Percentiles rank a stretch among this genome's conserved stretches.
Conservation (phyloP, 2,329 filamentous ascomycete genomes). For the Ophiostoma montium region DNA sequence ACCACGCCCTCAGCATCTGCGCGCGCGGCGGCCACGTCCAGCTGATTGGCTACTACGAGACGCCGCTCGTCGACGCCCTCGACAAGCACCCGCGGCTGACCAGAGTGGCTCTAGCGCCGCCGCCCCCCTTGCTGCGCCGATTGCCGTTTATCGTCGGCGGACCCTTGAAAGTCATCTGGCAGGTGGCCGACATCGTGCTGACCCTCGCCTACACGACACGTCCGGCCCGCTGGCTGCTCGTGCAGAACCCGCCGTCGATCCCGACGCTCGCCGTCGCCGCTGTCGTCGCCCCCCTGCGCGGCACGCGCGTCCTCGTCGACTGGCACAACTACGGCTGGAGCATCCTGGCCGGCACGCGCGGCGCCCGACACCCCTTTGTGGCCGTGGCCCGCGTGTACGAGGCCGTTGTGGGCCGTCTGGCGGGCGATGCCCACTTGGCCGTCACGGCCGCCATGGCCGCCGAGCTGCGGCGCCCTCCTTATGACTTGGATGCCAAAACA, state of each 20-base stretch:
- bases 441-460: conserved; percentile 82
- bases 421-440: conserved; percentile 61
- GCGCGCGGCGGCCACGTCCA: conserved; percentile 71
- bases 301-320: conserved; percentile 75
- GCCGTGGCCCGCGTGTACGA: conserved; percentile 67
- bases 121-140: conserved; percentile 52
- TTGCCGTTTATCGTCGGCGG: conserved; percentile 65
- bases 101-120: conserved; percentile 54
- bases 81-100: conserved; percentile 52
- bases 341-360: conserved; percentile 55
- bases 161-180: conserved; percentile 76
- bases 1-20: conserved; percentile 86
- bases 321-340: conserved; percentile 99
- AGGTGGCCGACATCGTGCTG: conserved; percentile 56
- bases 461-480: conserved; percentile 50
- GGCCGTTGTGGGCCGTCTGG: conserved; percentile 46
- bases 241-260: conserved; percentile 83
- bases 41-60: conserved; percentile 80
- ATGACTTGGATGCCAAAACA: conserved; percentile 33
- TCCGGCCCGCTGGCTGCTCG: conserved; percentile 68
- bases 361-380: conserved; percentile 58
- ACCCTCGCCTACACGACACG: conserved; percentile 60
- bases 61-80: conserved; percentile 66
- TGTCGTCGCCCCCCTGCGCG: conserved; percentile 58
- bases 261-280: conserved; percentile 71